phyloP scores from a whole-genome alignment of 1,139 yeast genomes.

The Zygoascus hellenicus region DNA sequence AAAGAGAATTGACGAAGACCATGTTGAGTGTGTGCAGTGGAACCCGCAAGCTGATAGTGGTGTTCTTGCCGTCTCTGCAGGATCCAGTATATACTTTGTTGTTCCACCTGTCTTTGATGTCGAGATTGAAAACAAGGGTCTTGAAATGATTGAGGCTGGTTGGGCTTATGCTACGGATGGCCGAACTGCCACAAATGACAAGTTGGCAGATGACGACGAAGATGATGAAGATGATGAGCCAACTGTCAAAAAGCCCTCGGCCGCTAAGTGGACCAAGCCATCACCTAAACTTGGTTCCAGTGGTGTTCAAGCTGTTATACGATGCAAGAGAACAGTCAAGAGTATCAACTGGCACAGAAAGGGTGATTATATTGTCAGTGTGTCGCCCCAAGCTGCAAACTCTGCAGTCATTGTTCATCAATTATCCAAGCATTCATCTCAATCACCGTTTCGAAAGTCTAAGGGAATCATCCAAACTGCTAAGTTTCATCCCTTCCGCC shows the following conservation, averaged over 20 bases:
- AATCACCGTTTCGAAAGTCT: constrained; percentile 89
- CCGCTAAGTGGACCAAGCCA: constrained; percentile 84
- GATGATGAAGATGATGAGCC: constrained; percentile 31
- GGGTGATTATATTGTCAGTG: constrained; percentile 95
- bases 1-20: constrained; percentile 46
- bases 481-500: constrained; percentile 93
- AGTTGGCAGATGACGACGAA: constrained; percentile 22
- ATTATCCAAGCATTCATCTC: constrained; percentile 90
- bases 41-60: constrained; percentile 67
- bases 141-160: constrained; percentile 76
- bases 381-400: constrained; percentile 83
- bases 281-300: constrained; percentile 51
- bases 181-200: constrained; percentile 33
- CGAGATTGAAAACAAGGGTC: constrained; percentile 77
- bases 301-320: constrained; percentile 72
- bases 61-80: constrained; percentile 76
- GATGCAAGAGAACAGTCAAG: constrained; percentile 66
- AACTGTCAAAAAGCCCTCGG: constrained; percentile 43
- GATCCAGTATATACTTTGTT: constrained; percentile 68
- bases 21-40: constrained; percentile 83
- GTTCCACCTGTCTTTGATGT: constrained; percentile 91
- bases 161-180: constrained; percentile 79
- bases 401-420: constrained; percentile 92
- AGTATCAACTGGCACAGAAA: constrained; percentile 92
- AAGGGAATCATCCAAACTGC: constrained; percentile 96